phyloP scores from a whole-genome alignment of 2,329 filamentous ascomycete genomes.

The Arthrinium phaeospermum region DNA sequence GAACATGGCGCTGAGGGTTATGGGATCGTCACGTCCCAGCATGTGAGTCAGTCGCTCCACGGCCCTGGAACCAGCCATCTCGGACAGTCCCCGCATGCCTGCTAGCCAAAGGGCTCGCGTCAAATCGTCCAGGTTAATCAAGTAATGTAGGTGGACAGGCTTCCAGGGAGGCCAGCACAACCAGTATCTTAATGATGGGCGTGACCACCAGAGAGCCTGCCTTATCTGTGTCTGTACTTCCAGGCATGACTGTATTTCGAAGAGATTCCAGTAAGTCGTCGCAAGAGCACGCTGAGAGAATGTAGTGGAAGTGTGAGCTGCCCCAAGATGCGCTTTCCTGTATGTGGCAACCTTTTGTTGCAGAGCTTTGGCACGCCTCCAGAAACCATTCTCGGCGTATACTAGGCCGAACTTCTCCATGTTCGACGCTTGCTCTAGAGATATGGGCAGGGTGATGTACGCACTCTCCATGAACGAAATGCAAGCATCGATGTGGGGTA shows the following conservation, averaged over 20 bases:
- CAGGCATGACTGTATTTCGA: background rate
- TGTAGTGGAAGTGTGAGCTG: background rate
- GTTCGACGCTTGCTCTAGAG: conserved; percentile 26
- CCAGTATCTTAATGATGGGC: background rate
- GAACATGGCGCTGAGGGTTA: conserved; percentile 39
- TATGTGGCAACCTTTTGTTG: conserved; percentile 23
- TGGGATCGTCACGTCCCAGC: conserved; percentile 31
- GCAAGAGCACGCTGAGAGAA: background rate
- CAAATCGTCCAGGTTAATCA: conserved; percentile 27
- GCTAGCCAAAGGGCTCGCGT: conserved; percentile 27
- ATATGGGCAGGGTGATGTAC: background rate
- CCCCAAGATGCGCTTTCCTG: background rate
- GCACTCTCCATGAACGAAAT: background rate
- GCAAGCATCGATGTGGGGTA: background rate
- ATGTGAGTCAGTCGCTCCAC: conserved; percentile 11
- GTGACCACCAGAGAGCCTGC: background rate
- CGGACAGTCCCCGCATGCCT: conserved; percentile 24
- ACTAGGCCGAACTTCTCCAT: conserved; percentile 33
- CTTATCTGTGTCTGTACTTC: background rate
- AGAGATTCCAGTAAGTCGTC: background rate
- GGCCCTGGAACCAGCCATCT: conserved; percentile 21
- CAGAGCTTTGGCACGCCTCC: conserved; percentile 31
- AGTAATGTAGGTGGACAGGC: conserved; percentile 27
- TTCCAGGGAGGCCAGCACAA: conserved; percentile 29
- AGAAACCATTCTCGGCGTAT: conserved; percentile 36